Evolutionary conservation across 441 rosid genomes (phyloP).

Genomic region (Eruca vesicaria): DNA sequence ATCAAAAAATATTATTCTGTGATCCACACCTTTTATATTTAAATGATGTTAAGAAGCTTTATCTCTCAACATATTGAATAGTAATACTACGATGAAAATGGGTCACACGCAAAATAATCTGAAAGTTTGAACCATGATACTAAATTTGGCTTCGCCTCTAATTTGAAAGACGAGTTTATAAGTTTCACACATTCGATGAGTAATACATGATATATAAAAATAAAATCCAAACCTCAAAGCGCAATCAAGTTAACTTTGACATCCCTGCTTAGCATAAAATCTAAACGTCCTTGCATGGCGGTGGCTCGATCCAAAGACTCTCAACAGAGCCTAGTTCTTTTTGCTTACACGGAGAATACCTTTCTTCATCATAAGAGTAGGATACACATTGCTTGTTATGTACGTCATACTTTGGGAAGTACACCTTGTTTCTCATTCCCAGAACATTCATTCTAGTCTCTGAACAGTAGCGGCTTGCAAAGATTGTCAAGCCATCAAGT

Average conservation of each 20-base stretch:
- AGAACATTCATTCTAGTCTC: too few species aligned
- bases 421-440: too few species aligned
- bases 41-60: too few species aligned
- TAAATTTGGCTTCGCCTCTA: neutral
- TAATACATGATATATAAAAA: neutral
- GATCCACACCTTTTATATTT: too few species aligned
- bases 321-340: neutral
- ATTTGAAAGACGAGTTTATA: neutral
- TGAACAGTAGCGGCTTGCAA: too few species aligned
- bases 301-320: neutral
- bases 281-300: neutral
- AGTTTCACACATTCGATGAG: neutral
- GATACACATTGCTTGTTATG: neutral
- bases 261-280: too few species aligned
- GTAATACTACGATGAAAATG: too few species aligned
- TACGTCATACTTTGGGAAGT: too few species aligned
- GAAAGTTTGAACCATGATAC: neutral
- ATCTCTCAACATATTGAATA: too few species aligned
- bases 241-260: neutral
- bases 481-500: too few species aligned
- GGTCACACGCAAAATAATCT: too few species aligned
- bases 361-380: neutral
- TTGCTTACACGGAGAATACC: neutral
- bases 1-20: too few species aligned
- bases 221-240: neutral